Evolutionary conservation across 768 basidiomycete genomes (phyloP).

Genomic region (Pisolithus marmoratus): DNA sequence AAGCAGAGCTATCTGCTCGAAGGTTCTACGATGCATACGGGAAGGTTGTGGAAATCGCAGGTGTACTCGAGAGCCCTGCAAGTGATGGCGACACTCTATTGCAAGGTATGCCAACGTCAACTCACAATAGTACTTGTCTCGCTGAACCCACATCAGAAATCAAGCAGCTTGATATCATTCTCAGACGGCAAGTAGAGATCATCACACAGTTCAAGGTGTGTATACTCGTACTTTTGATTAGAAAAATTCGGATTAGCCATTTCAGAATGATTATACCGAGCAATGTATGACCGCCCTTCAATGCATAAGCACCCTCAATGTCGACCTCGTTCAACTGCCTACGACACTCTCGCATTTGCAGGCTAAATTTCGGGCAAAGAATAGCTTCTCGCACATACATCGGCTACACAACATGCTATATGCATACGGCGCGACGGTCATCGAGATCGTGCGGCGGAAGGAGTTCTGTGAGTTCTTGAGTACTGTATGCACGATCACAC

Average conservation of each 20-base stretch:
- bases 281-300: slow-evolving; percentile 63
- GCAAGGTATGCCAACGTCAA: slow-evolving; percentile 37
- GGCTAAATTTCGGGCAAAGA: slow-evolving; percentile 65
- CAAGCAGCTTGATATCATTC: slow-evolving; percentile 51
- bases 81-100: slow-evolving; percentile 45
- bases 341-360: slow-evolving; percentile 60
- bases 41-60: slow-evolving; percentile 45
- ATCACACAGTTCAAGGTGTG: slow-evolving; percentile 52
- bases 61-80: slow-evolving; percentile 50
- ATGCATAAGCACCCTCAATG: slow-evolving; percentile 75
- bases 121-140: not conserved
- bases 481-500: not conserved
- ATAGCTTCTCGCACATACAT: slow-evolving; percentile 86
- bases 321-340: slow-evolving; percentile 72
- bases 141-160: slow-evolving; percentile 41
- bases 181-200: slow-evolving; percentile 56
- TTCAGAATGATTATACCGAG: slow-evolving; percentile 67
- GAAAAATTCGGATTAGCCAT: slow-evolving; percentile 21
- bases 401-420: slow-evolving; percentile 86
- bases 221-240: not conserved
- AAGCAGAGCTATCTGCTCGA: slow-evolving; percentile 49
- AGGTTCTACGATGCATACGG: slow-evolving; percentile 58
- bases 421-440: slow-evolving; percentile 85
- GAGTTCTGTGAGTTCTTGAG: slow-evolving; percentile 64
- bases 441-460: slow-evolving; percentile 86